Percentiles rank a stretch among this genome's conserved stretches.
Conservation (phyloP, 163 green algal genomes). For the Prototheca wickerhamii region DNA sequence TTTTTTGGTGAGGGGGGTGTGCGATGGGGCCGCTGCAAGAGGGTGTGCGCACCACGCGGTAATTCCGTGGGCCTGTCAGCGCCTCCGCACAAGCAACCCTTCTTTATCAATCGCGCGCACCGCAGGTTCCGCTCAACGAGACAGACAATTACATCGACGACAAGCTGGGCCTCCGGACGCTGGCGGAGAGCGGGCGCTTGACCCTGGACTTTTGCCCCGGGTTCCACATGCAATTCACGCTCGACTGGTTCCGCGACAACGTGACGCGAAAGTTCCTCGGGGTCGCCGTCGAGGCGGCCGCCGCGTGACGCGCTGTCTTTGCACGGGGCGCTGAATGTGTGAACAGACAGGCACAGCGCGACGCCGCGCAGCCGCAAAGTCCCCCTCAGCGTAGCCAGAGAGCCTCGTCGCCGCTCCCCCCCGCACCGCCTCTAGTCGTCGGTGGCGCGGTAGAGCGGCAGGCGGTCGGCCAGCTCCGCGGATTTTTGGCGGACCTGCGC, state of each 20-base stretch:
- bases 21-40: not conserved
- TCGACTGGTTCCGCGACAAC: constrained; percentile 59
- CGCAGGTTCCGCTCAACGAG: constrained; percentile 17
- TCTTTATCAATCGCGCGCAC: not conserved
- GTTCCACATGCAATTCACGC: constrained; percentile 62
- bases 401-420: no score
- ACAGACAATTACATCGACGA: constrained; percentile 66
- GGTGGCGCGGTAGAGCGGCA: constrained; percentile 13
- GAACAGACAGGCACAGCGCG: no score
- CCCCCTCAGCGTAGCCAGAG: no score
- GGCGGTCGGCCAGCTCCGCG: constrained; percentile 15
- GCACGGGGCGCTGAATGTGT: no score
- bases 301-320: no score
- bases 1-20: not conserved
- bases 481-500: constrained; percentile 8
- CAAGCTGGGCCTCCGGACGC: constrained; percentile 57
- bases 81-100: not conserved
- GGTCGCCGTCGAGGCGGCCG: no score
- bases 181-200: constrained; percentile 50
- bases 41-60: not conserved
- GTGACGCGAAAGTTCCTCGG: constrained; percentile 39
- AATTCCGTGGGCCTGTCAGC: not conserved
- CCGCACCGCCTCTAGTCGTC: no score
- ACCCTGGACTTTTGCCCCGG: constrained; percentile 26
- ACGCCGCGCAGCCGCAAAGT: no score